Evolutionary conservation across 129 eudicot genomes (phyloP).

Genomic region (Pseudognaphalium luteoalbum): DNA sequence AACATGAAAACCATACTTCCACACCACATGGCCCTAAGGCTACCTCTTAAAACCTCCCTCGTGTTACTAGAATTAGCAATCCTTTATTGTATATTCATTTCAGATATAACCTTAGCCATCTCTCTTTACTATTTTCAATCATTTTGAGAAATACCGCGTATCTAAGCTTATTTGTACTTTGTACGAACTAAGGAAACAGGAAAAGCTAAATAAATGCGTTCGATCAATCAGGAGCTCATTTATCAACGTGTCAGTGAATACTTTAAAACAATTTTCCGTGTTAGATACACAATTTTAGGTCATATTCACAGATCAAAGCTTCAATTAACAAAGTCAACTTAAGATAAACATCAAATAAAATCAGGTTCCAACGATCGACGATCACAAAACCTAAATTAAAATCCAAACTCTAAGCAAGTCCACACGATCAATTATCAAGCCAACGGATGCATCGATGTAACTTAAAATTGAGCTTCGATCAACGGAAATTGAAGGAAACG

Average conservation of each 20-base stretch:
- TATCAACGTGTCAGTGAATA: conserved; percentile 1
- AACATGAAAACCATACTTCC: background rate
- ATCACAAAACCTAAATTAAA: background rate
- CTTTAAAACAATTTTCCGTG: background rate
- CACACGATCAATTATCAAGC: background rate
- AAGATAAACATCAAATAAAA: conserved; percentile 7
- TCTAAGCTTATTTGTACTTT: background rate
- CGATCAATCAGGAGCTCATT: conserved; percentile 9
- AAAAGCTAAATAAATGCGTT: background rate
- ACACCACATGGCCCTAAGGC: conserved; percentile 14
- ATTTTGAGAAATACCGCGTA: background rate
- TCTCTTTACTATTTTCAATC: conserved; percentile 3
- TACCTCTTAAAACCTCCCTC: conserved; percentile 19
- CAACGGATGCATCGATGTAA: background rate
- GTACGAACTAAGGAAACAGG: background rate
- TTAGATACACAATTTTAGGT: background rate
- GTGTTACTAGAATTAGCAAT: background rate
- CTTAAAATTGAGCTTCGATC: conserved; percentile 2
- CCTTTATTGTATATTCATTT: background rate
- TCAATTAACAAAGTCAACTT: conserved; percentile 12
- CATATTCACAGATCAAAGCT: conserved; percentile 20
- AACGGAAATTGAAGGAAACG: background rate
- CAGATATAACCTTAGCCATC: background rate
- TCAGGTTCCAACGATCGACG: background rate
- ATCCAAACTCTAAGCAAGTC: background rate